phyloP scores from a whole-genome alignment of 345 rosid genomes.

The Gynandropsis gynandra region DNA sequence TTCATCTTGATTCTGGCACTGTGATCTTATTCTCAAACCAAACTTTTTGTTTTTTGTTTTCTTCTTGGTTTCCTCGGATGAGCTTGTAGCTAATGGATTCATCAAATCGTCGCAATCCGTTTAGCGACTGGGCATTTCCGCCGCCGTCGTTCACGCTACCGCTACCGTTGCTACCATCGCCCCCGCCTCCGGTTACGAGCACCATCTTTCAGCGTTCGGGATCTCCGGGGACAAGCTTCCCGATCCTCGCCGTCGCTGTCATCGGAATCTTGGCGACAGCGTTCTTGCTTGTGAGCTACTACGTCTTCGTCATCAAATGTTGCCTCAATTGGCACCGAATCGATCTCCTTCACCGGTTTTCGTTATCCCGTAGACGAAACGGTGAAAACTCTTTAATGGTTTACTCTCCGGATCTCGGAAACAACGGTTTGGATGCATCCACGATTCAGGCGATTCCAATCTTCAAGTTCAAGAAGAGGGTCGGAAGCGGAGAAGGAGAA shows the following conservation, averaged over 20 bases:
- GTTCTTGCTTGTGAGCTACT: slow-evolving; percentile 80
- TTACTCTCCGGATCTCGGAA: slow-evolving; percentile 32
- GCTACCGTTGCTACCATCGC: slow-evolving; percentile 14
- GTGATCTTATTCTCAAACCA: background rate
- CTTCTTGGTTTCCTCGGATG: slow-evolving; percentile 7
- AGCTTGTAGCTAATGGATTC: slow-evolving; percentile 22
- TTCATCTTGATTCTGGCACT: no score
- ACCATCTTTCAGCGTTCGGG: slow-evolving; percentile 11
- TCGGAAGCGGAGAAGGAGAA: slow-evolving; percentile 28
- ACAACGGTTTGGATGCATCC: slow-evolving; percentile 72
- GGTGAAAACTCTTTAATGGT: slow-evolving; percentile 41
- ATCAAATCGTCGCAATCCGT: slow-evolving; percentile 7
- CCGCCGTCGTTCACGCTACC: background rate
- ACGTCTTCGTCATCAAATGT: slow-evolving; percentile 81
- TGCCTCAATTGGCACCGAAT: slow-evolving; percentile 82
- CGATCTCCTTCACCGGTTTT: slow-evolving; percentile 51
- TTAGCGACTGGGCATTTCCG: slow-evolving; percentile 15
- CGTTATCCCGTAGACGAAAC: slow-evolving; percentile 41
- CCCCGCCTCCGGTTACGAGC: slow-evolving; percentile 14
- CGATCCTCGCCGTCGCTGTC: slow-evolving; percentile 70
- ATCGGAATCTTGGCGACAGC: slow-evolving; percentile 81
- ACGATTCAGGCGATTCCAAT: slow-evolving; percentile 76
- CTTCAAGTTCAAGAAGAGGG: slow-evolving; percentile 55
- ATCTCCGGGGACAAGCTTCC: slow-evolving; percentile 28
- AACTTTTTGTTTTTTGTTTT: background rate